Percentiles rank a stretch among this genome's conserved stretches.
phyloP scores from a whole-genome alignment of 2,329 filamentous ascomycete species.

The Dactylellina parvicollis region DNA sequence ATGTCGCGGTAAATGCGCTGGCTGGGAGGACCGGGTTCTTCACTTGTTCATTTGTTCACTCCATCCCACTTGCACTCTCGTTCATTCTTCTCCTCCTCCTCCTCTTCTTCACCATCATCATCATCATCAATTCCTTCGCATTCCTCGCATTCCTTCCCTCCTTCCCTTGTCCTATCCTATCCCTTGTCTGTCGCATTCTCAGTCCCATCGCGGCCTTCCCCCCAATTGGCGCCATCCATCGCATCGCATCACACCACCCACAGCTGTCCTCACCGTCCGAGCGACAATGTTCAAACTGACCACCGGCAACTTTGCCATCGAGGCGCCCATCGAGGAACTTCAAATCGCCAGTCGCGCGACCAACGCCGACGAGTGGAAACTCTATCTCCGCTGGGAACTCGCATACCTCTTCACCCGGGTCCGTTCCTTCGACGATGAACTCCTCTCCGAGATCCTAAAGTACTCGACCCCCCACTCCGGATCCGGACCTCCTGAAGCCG shows the following conservation, averaged over 20 bases:
- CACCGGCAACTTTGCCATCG: constrained; percentile 44
- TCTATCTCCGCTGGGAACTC: constrained; percentile 51
- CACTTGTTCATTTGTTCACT: too few species aligned
- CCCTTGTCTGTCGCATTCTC: not conserved
- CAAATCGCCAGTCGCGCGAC: constrained; percentile 50
- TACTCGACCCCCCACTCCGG: constrained; percentile 46
- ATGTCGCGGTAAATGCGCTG: constrained; percentile 36
- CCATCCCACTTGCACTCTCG: constrained; percentile 2
- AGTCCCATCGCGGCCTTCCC: not conserved
- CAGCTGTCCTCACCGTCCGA: not conserved
- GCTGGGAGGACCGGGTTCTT: constrained; percentile 31
- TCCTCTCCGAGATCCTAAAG: constrained; percentile 44
- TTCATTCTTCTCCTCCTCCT: not conserved
- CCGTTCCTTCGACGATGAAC: constrained; percentile 47
- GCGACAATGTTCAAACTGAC: constrained; percentile 47
- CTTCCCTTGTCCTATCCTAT: not conserved
- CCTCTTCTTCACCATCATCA: constrained; percentile 4
- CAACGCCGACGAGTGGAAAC: constrained; percentile 52
- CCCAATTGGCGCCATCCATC: not conserved
- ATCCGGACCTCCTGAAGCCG: constrained; percentile 44
- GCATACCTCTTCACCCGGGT: constrained; percentile 50
- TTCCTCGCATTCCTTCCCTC: not conserved
- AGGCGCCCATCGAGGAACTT: constrained; percentile 52
- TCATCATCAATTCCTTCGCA: not conserved
- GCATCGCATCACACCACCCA: not conserved